These are phyloP conservation scores for Apiospora sp. DNA, from an alignment of 2,329 filamentous ascomycete genomes.

Conservation along the genomic window DNA sequence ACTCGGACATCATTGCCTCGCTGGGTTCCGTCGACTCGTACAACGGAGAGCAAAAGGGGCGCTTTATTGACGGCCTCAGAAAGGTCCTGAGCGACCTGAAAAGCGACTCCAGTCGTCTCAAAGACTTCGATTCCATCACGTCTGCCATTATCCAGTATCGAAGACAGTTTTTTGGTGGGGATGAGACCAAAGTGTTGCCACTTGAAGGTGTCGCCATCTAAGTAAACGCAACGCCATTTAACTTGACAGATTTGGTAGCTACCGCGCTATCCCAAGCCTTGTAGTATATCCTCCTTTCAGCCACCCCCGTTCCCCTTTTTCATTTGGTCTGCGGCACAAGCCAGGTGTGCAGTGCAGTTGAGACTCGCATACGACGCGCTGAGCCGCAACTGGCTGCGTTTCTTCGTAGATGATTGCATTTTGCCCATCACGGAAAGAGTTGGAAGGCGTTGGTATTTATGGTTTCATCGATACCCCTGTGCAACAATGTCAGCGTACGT, in stretches of 20 bases:
- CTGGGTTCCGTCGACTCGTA: slow-evolving; percentile 73
- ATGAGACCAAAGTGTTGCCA: slow-evolving; percentile 69
- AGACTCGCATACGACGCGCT: slow-evolving; percentile 6
- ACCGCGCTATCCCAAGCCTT: slow-evolving; percentile 23
- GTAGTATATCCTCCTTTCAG: slow-evolving; percentile 25
- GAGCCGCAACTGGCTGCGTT: slow-evolving; percentile 5
- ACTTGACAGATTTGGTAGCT: slow-evolving; percentile 24
- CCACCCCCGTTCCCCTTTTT: not conserved
- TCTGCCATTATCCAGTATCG: slow-evolving; percentile 73
- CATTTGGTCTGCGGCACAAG: slow-evolving; percentile 19
- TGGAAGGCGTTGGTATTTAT: slow-evolving; percentile 25
- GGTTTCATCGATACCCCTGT: slow-evolving; percentile 27
- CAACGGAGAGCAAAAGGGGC: slow-evolving; percentile 65
- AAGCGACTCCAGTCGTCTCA: slow-evolving; percentile 57
- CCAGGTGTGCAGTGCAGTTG: not conserved
- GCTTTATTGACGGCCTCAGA: slow-evolving; percentile 69
- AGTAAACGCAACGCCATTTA: slow-evolving; percentile 15
- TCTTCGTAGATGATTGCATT: slow-evolving; percentile 23
- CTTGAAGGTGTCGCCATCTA: slow-evolving; percentile 55
- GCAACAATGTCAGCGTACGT: slow-evolving; percentile 6
- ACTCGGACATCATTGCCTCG: slow-evolving; percentile 76
- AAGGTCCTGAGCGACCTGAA: slow-evolving; percentile 68
- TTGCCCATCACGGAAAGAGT: slow-evolving; percentile 26
- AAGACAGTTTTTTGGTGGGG: slow-evolving; percentile 67
- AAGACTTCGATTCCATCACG: slow-evolving; percentile 73